Base-by-base conservation (phyloP, 148 eudicot species). In the Suaeda aralocaspica region DNA sequence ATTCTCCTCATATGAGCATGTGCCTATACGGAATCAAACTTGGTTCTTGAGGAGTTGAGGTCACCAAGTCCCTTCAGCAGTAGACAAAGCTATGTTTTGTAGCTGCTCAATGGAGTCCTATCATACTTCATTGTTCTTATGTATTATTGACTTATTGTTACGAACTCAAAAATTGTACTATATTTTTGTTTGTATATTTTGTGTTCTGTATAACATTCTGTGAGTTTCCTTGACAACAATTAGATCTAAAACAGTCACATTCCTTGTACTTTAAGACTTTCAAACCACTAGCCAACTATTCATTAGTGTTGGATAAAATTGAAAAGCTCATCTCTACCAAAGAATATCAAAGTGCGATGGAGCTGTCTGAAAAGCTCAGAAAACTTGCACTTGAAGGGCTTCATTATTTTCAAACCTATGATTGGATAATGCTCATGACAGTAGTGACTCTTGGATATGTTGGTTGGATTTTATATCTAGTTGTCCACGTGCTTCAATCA, bases 341-440 rank as follows among this genome's bases (percentile, higher is more conserved):
- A 76, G 92, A 94, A 31, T 89, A 85, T 74, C 82, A 76, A 77
- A 78, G 77, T 75, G 98, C 98, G 71, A 62, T 84, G 89, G 79
- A 81, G 63, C 74, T 84, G 68, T 79, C 96, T 5, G 86, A 90
- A 73, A 67, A 80, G 71, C 96, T 94, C 77, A 85, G 97, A 80
- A 87, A 79, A 74, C 81, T 87, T 85, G 96, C 97, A 68, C 85
- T 94, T 59, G 73, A 91, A 70, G 98, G 98, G 67, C 91, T 94
- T 65, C 81, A 94, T 68, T 94, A 94, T 78, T 94, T 94, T 74
- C 98, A 94, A 74, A 94, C 98, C 34, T 94, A 94, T 83, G 98
- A 94, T 79, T 94, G 98, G 98, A 82, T 89, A 80, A 87, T 89
- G 98, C 89, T 94, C 72, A 94, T 89, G 98, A 81, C 85, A 25